phyloP scores from a whole-genome alignment of 2,329 filamentous ascomycete species.

The Daldinia eschscholtzii region DNA sequence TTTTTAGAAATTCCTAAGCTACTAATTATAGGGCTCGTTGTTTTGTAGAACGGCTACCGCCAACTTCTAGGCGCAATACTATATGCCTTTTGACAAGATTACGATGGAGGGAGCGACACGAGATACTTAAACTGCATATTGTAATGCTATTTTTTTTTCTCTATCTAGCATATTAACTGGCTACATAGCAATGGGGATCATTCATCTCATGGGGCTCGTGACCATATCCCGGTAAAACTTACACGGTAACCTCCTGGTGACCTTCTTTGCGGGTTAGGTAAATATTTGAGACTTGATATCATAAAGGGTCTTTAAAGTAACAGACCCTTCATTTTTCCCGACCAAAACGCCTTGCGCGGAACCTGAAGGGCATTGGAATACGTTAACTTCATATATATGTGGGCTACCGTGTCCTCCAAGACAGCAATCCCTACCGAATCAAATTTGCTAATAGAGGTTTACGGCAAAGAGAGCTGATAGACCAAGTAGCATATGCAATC shows the following conservation, averaged over 20 bases:
- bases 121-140: not conserved
- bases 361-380: conserved; percentile 22
- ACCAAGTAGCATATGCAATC: conserved; percentile 32
- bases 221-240: conserved; percentile 1
- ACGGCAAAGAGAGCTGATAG: conserved; percentile 13
- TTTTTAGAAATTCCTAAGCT: not conserved
- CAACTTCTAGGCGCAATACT: not conserved
- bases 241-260: not conserved
- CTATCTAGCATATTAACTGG: not conserved
- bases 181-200: conserved; percentile 10
- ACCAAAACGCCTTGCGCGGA: conserved; percentile 37
- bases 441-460: conserved; percentile 12
- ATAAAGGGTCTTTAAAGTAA: conserved; percentile 6
- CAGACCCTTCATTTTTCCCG: conserved; percentile 21
- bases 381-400: conserved; percentile 18
- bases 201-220: conserved; percentile 1
- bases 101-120: not conserved
- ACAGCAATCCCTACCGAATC: conserved; percentile 8
- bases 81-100: not conserved
- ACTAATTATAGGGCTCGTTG: not conserved
- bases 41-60: not conserved
- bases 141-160: not conserved
- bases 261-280: not conserved
- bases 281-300: conserved; percentile 7
- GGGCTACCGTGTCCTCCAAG: conserved; percentile 3